These are phyloP conservation scores for Hericium erinaceus DNA, from an alignment of 768 basidiomycete species.

Conservation along the genomic window DNA sequence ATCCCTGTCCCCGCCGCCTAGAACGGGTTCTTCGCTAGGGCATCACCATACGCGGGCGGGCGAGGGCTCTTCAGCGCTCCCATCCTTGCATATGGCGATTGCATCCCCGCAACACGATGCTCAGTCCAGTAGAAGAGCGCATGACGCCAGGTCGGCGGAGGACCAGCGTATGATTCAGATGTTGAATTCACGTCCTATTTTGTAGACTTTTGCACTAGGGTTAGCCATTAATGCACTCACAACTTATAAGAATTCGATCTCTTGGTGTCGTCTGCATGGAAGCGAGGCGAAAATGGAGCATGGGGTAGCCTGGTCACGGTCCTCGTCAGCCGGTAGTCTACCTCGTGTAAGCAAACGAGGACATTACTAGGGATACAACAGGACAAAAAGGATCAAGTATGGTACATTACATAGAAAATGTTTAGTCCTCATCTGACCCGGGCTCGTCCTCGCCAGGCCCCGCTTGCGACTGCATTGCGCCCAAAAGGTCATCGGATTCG, in stretches of 20 bases:
- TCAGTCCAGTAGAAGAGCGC: slow-evolving; percentile 19
- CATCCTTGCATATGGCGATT: slow-evolving; percentile 33
- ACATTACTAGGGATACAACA: not conserved
- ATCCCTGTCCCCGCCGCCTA: slow-evolving; percentile 2
- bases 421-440: slow-evolving; percentile 51
- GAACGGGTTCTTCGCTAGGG: slow-evolving; percentile 1
- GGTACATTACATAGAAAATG: not conserved
- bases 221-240: too few species aligned
- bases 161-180: slow-evolving; percentile 54
- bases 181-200: slow-evolving; percentile 36
- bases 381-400: not conserved
- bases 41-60: slow-evolving; percentile 1
- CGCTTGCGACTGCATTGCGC: slow-evolving; percentile 72
- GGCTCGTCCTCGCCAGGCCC: slow-evolving; percentile 39
- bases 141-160: slow-evolving; percentile 37
- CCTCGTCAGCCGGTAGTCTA: too few species aligned
- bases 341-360: not conserved
- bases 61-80: slow-evolving; percentile 23
- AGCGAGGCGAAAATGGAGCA: too few species aligned
- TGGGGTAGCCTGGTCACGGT: too few species aligned
- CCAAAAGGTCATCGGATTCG: slow-evolving; percentile 68
- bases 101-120: slow-evolving; percentile 21
- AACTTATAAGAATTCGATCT: too few species aligned
- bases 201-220: slow-evolving; percentile 9
- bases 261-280: too few species aligned